These are phyloP conservation scores for Nakataea oryzae DNA, from an alignment of 2,329 filamentous ascomycete genomes.

Conservation along the genomic window DNA sequence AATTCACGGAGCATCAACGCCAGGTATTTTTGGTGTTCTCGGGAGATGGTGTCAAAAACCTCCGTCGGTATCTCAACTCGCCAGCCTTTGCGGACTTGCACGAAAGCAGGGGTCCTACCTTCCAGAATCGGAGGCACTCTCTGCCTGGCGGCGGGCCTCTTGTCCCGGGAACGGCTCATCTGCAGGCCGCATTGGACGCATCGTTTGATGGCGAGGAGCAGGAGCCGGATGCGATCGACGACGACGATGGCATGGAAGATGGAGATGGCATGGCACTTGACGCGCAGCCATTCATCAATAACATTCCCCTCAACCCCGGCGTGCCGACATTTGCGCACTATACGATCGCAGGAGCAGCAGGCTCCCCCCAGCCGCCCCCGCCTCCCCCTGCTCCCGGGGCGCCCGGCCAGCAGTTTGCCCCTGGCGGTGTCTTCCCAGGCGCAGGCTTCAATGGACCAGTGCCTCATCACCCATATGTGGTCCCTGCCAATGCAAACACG, in stretches of 20 bases:
- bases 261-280: constrained; percentile 27
- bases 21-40: constrained; percentile 98
- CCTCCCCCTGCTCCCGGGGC: not conserved
- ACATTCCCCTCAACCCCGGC: not conserved
- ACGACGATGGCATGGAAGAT: constrained; percentile 34
- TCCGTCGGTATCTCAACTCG: constrained; percentile 69
- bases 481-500: not conserved
- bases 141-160: constrained; percentile 9
- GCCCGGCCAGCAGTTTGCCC: not conserved
- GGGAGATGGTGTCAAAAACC: constrained; percentile 65
- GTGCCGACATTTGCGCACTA: not conserved
- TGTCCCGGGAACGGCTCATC: constrained; percentile 4
- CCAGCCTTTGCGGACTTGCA: constrained; percentile 34
- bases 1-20: constrained; percentile 92
- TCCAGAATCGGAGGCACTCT: constrained; percentile 8
- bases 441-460: not conserved
- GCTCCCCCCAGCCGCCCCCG: not conserved
- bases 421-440: not conserved
- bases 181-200: constrained; percentile 15
- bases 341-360: not conserved
- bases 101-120: constrained; percentile 15
- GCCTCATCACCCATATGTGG: not conserved
- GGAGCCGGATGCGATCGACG: constrained; percentile 26
- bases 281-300: constrained; percentile 6
- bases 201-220: constrained; percentile 23